Conservation (phyloP, 352 stramenopile genomes). For the Phytopythium vexans region DNA sequence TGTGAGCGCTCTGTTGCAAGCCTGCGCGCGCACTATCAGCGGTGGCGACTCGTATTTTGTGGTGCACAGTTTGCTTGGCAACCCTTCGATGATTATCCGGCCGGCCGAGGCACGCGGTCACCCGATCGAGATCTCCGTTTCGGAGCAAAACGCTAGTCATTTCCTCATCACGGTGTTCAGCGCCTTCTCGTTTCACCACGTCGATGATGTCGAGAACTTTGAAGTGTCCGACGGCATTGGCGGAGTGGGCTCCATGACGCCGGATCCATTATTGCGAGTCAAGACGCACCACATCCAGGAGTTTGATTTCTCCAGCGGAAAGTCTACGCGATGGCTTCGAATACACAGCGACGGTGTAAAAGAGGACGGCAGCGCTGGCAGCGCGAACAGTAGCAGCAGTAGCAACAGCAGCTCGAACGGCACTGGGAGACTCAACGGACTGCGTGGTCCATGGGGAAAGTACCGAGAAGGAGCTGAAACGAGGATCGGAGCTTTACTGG, state of each 20-base stretch:
- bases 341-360: slow-evolving; percentile 61
- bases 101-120: slow-evolving; percentile 62
- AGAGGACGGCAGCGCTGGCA: slow-evolving; percentile 28
- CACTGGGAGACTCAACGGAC: slow-evolving; percentile 1
- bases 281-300: slow-evolving; percentile 77
- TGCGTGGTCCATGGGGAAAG: slow-evolving; percentile 6
- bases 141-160: slow-evolving; percentile 40
- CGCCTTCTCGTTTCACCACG: slow-evolving; percentile 72
- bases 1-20: slow-evolving; percentile 68
- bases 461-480: slow-evolving; percentile 25
- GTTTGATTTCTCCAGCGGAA: slow-evolving; percentile 71
- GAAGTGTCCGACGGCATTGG: slow-evolving; percentile 28
- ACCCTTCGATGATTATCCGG: slow-evolving; percentile 69
- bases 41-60: slow-evolving; percentile 82
- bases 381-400: slow-evolving; percentile 6
- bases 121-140: slow-evolving; percentile 75
- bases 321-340: slow-evolving; percentile 62
- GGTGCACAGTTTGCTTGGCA: slow-evolving; percentile 67
- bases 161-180: slow-evolving; percentile 80
- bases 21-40: slow-evolving; percentile 71
- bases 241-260: slow-evolving; percentile 27
- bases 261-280: slow-evolving; percentile 56
- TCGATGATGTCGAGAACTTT: slow-evolving; percentile 76
- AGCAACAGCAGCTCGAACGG: slow-evolving; percentile 1
- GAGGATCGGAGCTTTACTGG: slow-evolving; percentile 33